Conservation (phyloP, 2,329 filamentous ascomycete species). For the Bipolaris oryzae region DNA sequence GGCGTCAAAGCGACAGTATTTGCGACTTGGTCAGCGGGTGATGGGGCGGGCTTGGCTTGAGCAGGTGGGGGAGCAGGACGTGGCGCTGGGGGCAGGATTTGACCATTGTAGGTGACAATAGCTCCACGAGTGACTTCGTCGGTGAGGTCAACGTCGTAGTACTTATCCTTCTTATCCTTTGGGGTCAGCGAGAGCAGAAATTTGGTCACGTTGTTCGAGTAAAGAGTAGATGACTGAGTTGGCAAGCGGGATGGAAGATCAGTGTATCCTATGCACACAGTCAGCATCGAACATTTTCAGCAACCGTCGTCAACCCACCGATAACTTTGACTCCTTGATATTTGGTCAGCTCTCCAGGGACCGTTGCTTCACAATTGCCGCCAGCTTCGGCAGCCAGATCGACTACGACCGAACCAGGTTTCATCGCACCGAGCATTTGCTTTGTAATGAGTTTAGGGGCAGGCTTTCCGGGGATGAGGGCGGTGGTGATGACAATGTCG, state of each 20-base stretch:
- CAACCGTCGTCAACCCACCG: slow-evolving; percentile 57
- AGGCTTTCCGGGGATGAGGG: slow-evolving; percentile 83
- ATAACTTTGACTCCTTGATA: slow-evolving; percentile 85
- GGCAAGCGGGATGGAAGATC: slow-evolving; percentile 85
- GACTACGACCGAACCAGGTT: slow-evolving; percentile 85
- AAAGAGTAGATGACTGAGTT: slow-evolving; percentile 86
- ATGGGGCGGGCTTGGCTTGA: slow-evolving; percentile 51
- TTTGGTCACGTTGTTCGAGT: slow-evolving; percentile 94
- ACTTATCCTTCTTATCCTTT: slow-evolving; percentile 75
- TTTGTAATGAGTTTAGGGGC: slow-evolving; percentile 85
- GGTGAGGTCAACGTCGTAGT: slow-evolving; percentile 78
- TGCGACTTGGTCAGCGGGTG: slow-evolving; percentile 51
- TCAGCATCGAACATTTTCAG: slow-evolving; percentile 44
- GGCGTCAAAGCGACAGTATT: slow-evolving; percentile 74
- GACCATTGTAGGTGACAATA: slow-evolving; percentile 79
- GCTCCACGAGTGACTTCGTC: slow-evolving; percentile 87
- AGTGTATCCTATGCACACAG: slow-evolving; percentile 65
- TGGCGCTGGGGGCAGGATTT: slow-evolving; percentile 76
- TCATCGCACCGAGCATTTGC: slow-evolving; percentile 82
- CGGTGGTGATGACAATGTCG: slow-evolving; percentile 91
- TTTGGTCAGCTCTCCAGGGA: slow-evolving; percentile 70
- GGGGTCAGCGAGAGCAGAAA: slow-evolving; percentile 82
- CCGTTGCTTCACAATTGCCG: slow-evolving; percentile 84
- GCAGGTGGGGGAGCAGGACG: slow-evolving; percentile 68
- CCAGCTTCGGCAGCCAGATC: slow-evolving; percentile 88